Evolutionary conservation across 495 filamentous ascomycete species (phyloP), one percentile per base, ranked within the genome.

Genomic region (Aspergillus baeticus): DNA sequence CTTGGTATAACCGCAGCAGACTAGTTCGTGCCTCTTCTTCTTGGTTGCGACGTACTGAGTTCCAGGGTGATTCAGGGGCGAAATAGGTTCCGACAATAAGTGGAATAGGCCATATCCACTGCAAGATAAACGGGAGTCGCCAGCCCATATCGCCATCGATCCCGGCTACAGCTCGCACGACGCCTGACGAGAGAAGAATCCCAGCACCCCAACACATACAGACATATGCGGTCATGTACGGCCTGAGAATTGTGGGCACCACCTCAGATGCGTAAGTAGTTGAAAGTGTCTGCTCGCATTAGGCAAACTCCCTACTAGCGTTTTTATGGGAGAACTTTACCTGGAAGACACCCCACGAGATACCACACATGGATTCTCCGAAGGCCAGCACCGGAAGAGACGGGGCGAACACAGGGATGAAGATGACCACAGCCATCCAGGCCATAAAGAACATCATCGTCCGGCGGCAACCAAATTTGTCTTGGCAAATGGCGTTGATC

Each of bases 381-480:
- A 51, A 61, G 11, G 54, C 48, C 6, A 68, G 48, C 7, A 66
- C 36, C 6, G 55, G 23, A 11, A 66, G 29, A 15, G 45, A 55
- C 0, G 55, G 61, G 0, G 65, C 58, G 34, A 68, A 68, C 18
- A 84, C 81, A 3, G 58, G 59, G 14, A 66, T 58, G 14, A 66
- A 65, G 15, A 66, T 66, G n/a, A 56, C 42, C 10, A 55, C 57
- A 2, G 56, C 36, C 46, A 88, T 71, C 29, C 81, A 66, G 3
- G 71, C 62, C 54, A 89, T 71, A 51, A 80, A 85, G n/a, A 68
- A 76, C 51, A 87, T 84, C 52, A 89, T 80, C 4, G 84, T 87
- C 49, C 79, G 80, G 2, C 73, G 64, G 62, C 86, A 87, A 0
- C 86, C 85, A 57, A 84, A 86, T 5, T 76, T 71, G 47, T 89